Evolutionary conservation across 495 filamentous ascomycete species (phyloP), one percentile per base, ranked within the genome.

Genomic region (Ascobolus immersus): DNA sequence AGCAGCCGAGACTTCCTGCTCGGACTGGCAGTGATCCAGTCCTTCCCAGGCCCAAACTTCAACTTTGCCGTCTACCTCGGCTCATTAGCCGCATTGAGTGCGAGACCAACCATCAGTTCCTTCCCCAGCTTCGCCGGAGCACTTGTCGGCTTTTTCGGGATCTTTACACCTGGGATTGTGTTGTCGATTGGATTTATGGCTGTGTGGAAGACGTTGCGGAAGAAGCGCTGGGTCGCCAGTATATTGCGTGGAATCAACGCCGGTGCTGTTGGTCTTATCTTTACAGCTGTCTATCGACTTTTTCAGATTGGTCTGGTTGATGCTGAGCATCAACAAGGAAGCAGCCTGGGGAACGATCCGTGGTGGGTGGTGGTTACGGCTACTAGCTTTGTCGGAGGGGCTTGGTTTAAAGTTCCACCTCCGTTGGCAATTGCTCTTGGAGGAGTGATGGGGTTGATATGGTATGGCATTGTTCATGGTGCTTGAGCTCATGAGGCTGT

Each of bases 1-100:
- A 65, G 64, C 2, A 55, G 71, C 1, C 62, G 78, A 3, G 73
- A 89, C 52, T 84, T 89, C 48, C 59, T 84, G 18, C 65, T 89
- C 39, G 78, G 78, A 12, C 65, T 89, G 0, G 78, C 77, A 6
- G 57, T 84, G 36, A 78, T 77, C 38, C 77, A 89, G 49, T 67
- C 75, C 2, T 80, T 84, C 44, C 77, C 77, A 0, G 77, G 78
- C 0, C 78, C 78, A 0, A 84, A 89, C 49, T 82, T 84, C 64
- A 89, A 84, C 49, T 81, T 84, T 44, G 75, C 71, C 3, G 73
- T 84, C 10, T 84, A 71, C 42, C 59, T 84, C 10, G 76, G 78
- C 17, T 52, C 62, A 4, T 53, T 84, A 0, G 62, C 74, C 1
- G n/a, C n/a, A n/a, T 48, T 49, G 4, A 35, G 26, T 9, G 35